phyloP scores from a whole-genome alignment of 2,329 filamentous ascomycete species.

The Fulvia fulva region DNA sequence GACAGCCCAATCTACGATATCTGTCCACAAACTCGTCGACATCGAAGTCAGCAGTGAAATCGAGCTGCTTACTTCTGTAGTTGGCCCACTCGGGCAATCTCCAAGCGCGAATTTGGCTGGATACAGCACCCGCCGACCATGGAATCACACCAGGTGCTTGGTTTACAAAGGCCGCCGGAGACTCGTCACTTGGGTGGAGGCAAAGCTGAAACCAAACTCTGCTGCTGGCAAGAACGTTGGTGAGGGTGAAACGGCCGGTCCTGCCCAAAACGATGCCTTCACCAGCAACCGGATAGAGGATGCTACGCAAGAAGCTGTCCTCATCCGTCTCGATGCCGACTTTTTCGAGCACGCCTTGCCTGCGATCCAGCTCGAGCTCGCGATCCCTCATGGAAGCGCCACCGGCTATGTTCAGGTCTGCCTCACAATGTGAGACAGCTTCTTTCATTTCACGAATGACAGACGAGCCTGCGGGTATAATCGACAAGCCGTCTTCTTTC shows the following conservation, averaged over 20 bases:
- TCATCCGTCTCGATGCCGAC: constrained; percentile 76
- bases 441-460: constrained; percentile 83
- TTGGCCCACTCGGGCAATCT: constrained; percentile 95
- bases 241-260: constrained; percentile 72
- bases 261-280: constrained; percentile 79
- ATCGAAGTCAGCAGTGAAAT: constrained; percentile 97
- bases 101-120: constrained; percentile 89
- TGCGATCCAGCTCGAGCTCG: constrained; percentile 74
- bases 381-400: constrained; percentile 66
- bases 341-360: constrained; percentile 81
- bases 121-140: constrained; percentile 92
- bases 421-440: constrained; percentile 70
- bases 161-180: constrained; percentile 69
- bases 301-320: constrained; percentile 74
- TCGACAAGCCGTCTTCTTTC: constrained; percentile 88
- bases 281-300: constrained; percentile 73
- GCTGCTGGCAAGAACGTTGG: constrained; percentile 71
- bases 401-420: constrained; percentile 71
- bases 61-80: constrained; percentile 80
- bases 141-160: constrained; percentile 69
- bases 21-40: constrained; percentile 84
- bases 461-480: constrained; percentile 69
- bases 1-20: constrained; percentile 78
- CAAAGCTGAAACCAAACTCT: constrained; percentile 93
- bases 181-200: constrained; percentile 85